Evolutionary conservation across 345 rosid species (phyloP), one percentile per base, ranked within the genome.

Genomic region (Sisymbrium irio): DNA sequence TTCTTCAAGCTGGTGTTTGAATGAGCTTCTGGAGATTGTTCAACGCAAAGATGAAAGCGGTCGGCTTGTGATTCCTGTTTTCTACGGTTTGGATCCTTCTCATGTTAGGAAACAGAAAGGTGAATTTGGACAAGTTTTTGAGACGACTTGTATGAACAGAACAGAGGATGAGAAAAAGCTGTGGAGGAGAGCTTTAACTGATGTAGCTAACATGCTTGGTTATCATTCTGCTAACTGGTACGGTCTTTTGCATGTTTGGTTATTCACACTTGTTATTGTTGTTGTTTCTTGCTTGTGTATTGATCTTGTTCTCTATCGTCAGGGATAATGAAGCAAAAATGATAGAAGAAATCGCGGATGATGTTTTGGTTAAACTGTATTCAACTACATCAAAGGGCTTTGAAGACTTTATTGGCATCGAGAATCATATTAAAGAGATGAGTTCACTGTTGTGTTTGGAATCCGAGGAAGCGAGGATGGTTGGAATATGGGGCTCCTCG

Each of bases 331-430:
- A 54, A 69, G 27, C 62, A 9, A 55, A 41, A 28, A 2, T 69
- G 73, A 40, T 54, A 4, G 62, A 69, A 30, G 18, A 41, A 27
- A 57, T 69, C 0, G 55, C 35, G 7, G 13, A n/a, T 5, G 56
- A 69, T 57, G 33, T 58, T 41, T 41, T 51, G 36, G 15, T 0
- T 9, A 51, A 49, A 9, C 61, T 67, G 62, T 10, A 4, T 30
- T 1, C 19, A 2, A 67, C 62, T 7, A 3, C 50, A 25, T 55
- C 51, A 17, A 25, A 51, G 0, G 74, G 7, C 12, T 13, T 28
- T 12, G 42, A 42, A 22, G 30, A 19, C 6, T 33, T 70, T 33
- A 47, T 70, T 19, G 74, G 74, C 51, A 14, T 70, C 9, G 57
- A 70, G 1, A 22, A 61, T 32, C 74, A 22, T 46, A 18, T 70